Evolutionary conservation across 2,329 filamentous ascomycete species (phyloP), one percentile per base, ranked within the genome.

Genomic region (Stenocarpella maydis): DNA sequence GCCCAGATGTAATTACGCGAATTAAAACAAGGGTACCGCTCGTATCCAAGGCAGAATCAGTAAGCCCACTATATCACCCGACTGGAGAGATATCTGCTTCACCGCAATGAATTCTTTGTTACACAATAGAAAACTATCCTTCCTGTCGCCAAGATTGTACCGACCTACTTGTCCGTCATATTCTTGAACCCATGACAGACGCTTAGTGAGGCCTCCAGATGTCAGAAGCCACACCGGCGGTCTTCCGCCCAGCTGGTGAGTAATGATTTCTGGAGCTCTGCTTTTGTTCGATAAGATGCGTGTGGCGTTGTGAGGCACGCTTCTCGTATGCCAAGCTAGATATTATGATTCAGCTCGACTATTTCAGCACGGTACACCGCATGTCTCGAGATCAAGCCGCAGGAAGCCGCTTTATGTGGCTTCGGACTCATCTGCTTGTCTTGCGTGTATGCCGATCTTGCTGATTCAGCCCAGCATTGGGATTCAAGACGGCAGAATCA

Each of bases 21-120:
- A 63, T 7, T 28, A 34, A 43, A 34, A 47, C 58, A 61, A 19
- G 58, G n/a, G 19, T 4, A 34, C 43, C 28, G 28, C 24, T 63
- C 58, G 58, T 63, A 37, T 63, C 37, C 43, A 63, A 49, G 26
- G 43, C 58, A 34, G n/a, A n/a, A 24, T 26, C n/a, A 37, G n/a
- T 24, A 43, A 1, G 26, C n/a, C 19, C 14, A 37, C 19, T 15
- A 63, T 26, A n/a, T 34, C 41, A 49, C 12, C n/a, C 28, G 31
- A 49, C 31, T 49, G 28, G 28, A 7, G 37, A 8, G 15, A 34
- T 61, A 28, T 12, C 28, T 37, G 15, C 43, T 31, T 37, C 58
- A 49, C 28, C 43, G 24, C 43, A 14, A 8, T n/a, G 26, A 24
- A 4, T 19, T 37, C 43, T 63, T 49, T 63, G 43, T 63, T 7